A percentile compares a stretch with the other conserved stretches of the same genome.
phyloP scores from a whole-genome alignment of 352 stramenopile genomes.

The Pythium periplocum region DNA sequence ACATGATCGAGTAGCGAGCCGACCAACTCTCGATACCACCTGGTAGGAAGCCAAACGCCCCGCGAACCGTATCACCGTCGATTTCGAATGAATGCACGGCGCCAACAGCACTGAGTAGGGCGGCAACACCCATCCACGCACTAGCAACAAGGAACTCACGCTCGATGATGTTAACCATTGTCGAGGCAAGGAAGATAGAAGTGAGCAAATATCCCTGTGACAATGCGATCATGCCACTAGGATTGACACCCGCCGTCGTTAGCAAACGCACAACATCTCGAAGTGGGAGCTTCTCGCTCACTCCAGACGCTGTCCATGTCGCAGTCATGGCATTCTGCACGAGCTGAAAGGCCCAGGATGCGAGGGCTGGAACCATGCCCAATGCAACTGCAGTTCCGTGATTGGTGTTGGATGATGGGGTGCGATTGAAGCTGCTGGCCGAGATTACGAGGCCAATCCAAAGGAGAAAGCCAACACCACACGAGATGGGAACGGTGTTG shows the following conservation, averaged over 20 bases:
- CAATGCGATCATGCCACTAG: conserved; percentile 32
- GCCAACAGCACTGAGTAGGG: conserved; percentile 23
- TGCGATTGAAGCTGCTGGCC: conserved; percentile 33
- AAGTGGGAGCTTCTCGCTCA: conserved; percentile 5
- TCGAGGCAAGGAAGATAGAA: conserved; percentile 38
- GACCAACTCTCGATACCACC: conserved; percentile 18
- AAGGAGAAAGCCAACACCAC: conserved; percentile 37
- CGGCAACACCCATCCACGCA: conserved; percentile 29
- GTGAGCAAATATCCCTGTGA: conserved; percentile 40
- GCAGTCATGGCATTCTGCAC: conserved; percentile 24
- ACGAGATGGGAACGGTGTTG: conserved; percentile 29
- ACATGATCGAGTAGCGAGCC: conserved; percentile 13
- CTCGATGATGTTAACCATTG: conserved; percentile 45
- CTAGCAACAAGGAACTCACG: conserved; percentile 33
- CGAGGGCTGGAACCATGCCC: conserved; percentile 32
- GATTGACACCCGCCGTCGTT: conserved; percentile 25
- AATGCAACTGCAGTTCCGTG: conserved; percentile 35
- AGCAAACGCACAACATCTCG: conserved; percentile 19
- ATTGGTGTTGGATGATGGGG: conserved; percentile 31
- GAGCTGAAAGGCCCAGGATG: conserved; percentile 36
- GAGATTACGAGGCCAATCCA: conserved; percentile 47
- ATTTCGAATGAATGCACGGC: conserved; percentile 39
- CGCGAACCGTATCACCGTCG: conserved; percentile 21
- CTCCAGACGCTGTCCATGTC: conserved; percentile 4
- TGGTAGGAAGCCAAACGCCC: conserved; percentile 22